phyloP scores from a whole-genome alignment of 257 asterid genomes.

The Primulina tabacum region DNA sequence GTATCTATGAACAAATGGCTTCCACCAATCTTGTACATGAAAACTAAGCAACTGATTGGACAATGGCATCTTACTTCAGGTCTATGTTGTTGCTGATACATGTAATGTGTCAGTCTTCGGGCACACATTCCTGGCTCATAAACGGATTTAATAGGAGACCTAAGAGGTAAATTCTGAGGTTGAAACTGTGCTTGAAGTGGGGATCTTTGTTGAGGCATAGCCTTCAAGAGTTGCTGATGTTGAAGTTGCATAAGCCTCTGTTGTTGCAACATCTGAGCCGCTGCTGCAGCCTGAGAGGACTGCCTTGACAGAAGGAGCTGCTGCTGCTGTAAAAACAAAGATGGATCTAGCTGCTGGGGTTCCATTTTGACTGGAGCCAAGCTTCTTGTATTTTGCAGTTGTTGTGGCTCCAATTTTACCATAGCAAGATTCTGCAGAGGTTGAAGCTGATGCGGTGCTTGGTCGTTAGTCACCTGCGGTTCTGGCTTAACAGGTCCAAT shows the following conservation, averaged over 20 bases:
- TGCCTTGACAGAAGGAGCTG: slow-evolving; percentile 64
- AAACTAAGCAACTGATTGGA: background rate
- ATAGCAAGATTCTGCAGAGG: slow-evolving; percentile 51
- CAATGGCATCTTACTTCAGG: slow-evolving; percentile 62
- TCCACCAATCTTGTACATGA: background rate
- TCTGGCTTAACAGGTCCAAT: slow-evolving; percentile 65
- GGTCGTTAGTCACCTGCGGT: slow-evolving; percentile 59
- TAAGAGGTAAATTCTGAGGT: slow-evolving; percentile 56
- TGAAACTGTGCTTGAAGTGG: slow-evolving; percentile 65
- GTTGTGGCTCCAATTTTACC: slow-evolving; percentile 80
- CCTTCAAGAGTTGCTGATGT: slow-evolving; percentile 74
- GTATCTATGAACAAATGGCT: background rate
- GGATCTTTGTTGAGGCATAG: slow-evolving; percentile 77
- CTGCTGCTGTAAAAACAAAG: slow-evolving; percentile 64
- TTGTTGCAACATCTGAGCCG: slow-evolving; percentile 79
- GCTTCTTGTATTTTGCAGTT: slow-evolving; percentile 55
- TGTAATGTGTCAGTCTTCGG: slow-evolving; percentile 84
- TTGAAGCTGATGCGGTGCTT: slow-evolving; percentile 66
- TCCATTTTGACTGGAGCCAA: slow-evolving; percentile 71
- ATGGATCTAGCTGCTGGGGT: slow-evolving; percentile 68
- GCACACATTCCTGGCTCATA: slow-evolving; percentile 99
- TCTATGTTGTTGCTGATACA: slow-evolving; percentile 96
- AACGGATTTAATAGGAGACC: slow-evolving; percentile 66
- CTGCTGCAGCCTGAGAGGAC: slow-evolving; percentile 66
- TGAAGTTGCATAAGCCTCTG: slow-evolving; percentile 77